Percentiles rank a stretch among this genome's conserved stretches.
Conservation (phyloP, 1,139 yeast species). For the Arxiozyma slooffiae region DNA sequence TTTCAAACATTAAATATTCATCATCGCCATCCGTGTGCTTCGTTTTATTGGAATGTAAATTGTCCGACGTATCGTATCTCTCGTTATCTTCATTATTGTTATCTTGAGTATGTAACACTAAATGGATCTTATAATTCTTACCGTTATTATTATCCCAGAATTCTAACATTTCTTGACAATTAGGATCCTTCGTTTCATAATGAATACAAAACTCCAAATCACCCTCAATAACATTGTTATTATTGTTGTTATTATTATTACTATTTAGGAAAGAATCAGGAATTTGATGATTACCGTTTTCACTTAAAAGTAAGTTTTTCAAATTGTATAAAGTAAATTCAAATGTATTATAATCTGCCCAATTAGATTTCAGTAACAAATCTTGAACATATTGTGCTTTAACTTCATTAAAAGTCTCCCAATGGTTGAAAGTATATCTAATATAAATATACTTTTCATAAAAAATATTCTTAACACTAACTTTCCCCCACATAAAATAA, state of each 20-base stretch:
- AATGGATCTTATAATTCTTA: slow-evolving; percentile 22
- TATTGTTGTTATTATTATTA: background rate
- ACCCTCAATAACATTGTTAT: slow-evolving; percentile 1
- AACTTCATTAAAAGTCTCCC: slow-evolving; percentile 24
- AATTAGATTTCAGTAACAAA: background rate
- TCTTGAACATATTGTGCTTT: slow-evolving; percentile 19
- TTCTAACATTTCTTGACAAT: slow-evolving; percentile 13
- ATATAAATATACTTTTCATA: slow-evolving; percentile 25
- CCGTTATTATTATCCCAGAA: slow-evolving; percentile 29
- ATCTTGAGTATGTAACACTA: slow-evolving; percentile 21
- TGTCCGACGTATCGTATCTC: slow-evolving; percentile 1
- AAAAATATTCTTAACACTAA: slow-evolving; percentile 24
- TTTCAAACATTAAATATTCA: background rate
- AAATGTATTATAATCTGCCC: slow-evolving; percentile 20
- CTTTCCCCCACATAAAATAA: slow-evolving; percentile 15
- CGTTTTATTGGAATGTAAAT: background rate
- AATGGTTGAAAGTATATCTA: slow-evolving; percentile 24
- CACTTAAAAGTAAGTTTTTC: slow-evolving; percentile 6
- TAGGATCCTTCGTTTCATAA: slow-evolving; percentile 20
- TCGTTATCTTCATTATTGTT: slow-evolving; percentile 24
- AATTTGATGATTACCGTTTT: slow-evolving; percentile 3
- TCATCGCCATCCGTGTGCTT: background rate
- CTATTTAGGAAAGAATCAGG: background rate
- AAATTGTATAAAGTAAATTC: slow-evolving; percentile 20
- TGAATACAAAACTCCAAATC: slow-evolving; percentile 23